Percentiles rank a stretch among this genome's conserved stretches.
These are phyloP conservation scores for Stipa capillata DNA, from an alignment of 176 grass and related monocot genomes.

Conservation along the genomic window DNA sequence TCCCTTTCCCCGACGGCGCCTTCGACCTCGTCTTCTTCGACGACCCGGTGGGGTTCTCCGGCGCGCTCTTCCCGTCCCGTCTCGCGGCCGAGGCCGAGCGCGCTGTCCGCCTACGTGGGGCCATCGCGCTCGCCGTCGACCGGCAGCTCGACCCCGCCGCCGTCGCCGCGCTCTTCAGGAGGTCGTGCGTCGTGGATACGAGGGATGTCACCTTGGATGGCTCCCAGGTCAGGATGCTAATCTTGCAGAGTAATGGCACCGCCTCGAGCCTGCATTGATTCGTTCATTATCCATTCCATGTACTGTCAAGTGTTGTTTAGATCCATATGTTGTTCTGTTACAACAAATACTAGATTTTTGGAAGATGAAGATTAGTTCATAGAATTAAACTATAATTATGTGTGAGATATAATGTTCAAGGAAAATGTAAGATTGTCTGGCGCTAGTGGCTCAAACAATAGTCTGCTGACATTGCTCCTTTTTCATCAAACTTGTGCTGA, in stretches of 20 bases:
- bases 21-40: conserved; percentile 77
- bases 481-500: not conserved
- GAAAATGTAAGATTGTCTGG: not conserved
- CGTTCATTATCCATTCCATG: not conserved
- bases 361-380: not conserved
- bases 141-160: conserved; percentile 17
- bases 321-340: not conserved
- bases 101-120: conserved; percentile 31
- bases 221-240: conserved; percentile 52
- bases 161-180: conserved; percentile 55
- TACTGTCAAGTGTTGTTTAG: not conserved
- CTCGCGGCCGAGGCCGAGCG: conserved; percentile 60
- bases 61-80: conserved; percentile 49
- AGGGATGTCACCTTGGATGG: conserved; percentile 47
- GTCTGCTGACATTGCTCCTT: not conserved
- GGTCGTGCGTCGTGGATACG: conserved; percentile 42
- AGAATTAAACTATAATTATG: not conserved
- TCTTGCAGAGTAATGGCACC: conserved; percentile 56
- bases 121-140: conserved; percentile 35
- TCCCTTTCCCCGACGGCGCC: conserved; percentile 43
- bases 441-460: not conserved
- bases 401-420: not conserved
- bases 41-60: conserved; percentile 32
- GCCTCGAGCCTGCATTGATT: conserved; percentile 19
- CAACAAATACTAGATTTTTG: not conserved